phyloP scores from a whole-genome alignment of 1,284 basidiomycete species.

The Ceratobasidium sp. region DNA sequence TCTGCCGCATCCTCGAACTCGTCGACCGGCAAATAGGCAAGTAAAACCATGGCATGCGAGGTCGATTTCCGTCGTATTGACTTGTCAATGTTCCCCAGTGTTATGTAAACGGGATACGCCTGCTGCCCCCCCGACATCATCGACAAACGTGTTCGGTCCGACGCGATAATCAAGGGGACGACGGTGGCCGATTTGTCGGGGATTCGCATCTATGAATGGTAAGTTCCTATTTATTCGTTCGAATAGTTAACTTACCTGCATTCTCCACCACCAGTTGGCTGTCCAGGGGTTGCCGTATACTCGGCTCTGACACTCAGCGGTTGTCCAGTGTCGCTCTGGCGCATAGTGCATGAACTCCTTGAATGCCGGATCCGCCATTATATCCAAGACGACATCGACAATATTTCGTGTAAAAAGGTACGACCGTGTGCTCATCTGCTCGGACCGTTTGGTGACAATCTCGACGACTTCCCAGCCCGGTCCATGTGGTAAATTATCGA shows the following conservation, averaged over 20 bases:
- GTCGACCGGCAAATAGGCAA: conserved; percentile 44
- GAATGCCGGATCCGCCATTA: conserved; percentile 40
- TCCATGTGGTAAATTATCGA: neutral
- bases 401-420: neutral
- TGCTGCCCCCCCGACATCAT: conserved; percentile 34
- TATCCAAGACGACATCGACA: conserved; percentile 46
- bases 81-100: conserved; percentile 44
- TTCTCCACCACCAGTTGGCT: conserved; percentile 46
- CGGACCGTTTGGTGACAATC: no score
- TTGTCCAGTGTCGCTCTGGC: conserved; percentile 7
- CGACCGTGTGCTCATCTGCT: neutral
- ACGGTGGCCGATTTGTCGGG: conserved; percentile 28
- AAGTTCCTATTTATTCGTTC: neutral
- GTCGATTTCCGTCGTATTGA: conserved; percentile 12
- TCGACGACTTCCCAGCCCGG: neutral
- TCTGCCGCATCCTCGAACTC: neutral
- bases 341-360: conserved; percentile 14
- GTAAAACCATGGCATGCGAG: neutral
- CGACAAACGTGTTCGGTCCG: conserved; percentile 45
- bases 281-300: conserved; percentile 42
- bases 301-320: neutral
- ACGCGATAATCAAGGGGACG: conserved; percentile 40
- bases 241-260: conserved; percentile 23
- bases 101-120: conserved; percentile 47
- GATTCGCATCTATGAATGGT: conserved; percentile 7